Percentiles rank a stretch among this genome's conserved stretches.
Evolutionary conservation across 2,329 filamentous ascomycete genomes (phyloP).

Genomic region (Penicillium sp.): DNA sequence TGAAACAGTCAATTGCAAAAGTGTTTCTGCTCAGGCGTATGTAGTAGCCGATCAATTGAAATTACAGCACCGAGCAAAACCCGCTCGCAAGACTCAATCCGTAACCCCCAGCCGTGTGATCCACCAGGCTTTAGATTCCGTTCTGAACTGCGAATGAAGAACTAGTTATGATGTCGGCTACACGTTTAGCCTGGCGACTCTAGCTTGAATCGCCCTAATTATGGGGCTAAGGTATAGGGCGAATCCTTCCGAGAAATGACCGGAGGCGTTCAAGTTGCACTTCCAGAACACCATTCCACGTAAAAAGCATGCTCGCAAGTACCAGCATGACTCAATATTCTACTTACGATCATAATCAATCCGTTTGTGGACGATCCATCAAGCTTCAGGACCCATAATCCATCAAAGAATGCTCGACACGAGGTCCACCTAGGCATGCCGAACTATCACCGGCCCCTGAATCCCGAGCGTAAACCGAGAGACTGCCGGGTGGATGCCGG

Average conservation of each 20-base stretch:
- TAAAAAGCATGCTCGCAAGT: neutral
- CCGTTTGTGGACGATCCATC: neutral
- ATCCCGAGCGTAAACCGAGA: slow-evolving; percentile 16
- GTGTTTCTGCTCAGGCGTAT: neutral
- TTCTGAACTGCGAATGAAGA: neutral
- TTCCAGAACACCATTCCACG: neutral
- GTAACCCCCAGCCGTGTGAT: neutral
- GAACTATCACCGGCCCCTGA: slow-evolving; percentile 5
- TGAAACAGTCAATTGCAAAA: neutral
- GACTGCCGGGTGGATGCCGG: slow-evolving; percentile 19
- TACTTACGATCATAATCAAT: neutral
- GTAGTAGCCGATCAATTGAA: neutral
- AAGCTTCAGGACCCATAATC: neutral
- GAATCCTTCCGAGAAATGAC: neutral
- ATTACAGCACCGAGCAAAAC: neutral
- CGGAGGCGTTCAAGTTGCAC: neutral
- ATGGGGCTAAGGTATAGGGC: neutral
- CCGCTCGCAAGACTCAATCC: too few species aligned
- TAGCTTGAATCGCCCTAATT: neutral
- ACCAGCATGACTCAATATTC: too few species aligned
- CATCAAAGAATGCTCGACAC: slow-evolving; percentile 2
- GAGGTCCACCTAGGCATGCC: neutral
- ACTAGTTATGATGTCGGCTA: neutral
- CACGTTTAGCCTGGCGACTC: neutral
- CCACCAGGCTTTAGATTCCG: neutral